Conservation (phyloP, 2,329 filamentous ascomycete genomes). For the Fonsecaea multimorphosa region DNA sequence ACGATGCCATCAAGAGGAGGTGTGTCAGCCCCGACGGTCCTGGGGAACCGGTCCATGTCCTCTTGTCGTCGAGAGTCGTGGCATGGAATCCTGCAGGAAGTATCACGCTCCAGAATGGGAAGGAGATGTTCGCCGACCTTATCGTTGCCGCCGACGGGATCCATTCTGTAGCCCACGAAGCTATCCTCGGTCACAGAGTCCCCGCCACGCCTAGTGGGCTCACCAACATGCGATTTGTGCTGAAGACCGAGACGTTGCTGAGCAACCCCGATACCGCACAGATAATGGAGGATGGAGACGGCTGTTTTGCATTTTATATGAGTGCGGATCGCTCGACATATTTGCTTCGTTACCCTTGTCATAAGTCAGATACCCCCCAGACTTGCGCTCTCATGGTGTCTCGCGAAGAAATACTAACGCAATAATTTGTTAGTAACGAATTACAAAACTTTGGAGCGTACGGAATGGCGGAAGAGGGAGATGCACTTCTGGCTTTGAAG, state of each 20-base stretch:
- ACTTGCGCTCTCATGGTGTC: neutral
- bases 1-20: constrained; percentile 14
- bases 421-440: constrained; percentile 3
- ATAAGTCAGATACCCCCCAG: neutral
- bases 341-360: constrained; percentile 17
- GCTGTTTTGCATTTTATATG: constrained; percentile 11
- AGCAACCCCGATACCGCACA: constrained; percentile 8
- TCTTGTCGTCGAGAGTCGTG: constrained; percentile 41
- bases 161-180: constrained; percentile 42
- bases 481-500: neutral
- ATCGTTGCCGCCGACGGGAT: constrained; percentile 51
- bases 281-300: constrained; percentile 16
- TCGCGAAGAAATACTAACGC: neutral
- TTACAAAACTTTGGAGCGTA: constrained; percentile 23
- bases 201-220: constrained; percentile 8
- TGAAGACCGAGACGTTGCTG: constrained; percentile 12
- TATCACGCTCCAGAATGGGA: constrained; percentile 41
- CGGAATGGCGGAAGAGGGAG: neutral
- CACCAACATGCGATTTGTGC: constrained; percentile 6
- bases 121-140: constrained; percentile 43
- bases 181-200: constrained; percentile 20
- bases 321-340: neutral
- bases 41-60: constrained; percentile 16
- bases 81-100: constrained; percentile 31
- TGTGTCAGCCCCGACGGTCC: neutral